These are phyloP conservation scores for Conticribra guillardii DNA, from an alignment of 108 stramenopile species.

Conservation along the genomic window DNA sequence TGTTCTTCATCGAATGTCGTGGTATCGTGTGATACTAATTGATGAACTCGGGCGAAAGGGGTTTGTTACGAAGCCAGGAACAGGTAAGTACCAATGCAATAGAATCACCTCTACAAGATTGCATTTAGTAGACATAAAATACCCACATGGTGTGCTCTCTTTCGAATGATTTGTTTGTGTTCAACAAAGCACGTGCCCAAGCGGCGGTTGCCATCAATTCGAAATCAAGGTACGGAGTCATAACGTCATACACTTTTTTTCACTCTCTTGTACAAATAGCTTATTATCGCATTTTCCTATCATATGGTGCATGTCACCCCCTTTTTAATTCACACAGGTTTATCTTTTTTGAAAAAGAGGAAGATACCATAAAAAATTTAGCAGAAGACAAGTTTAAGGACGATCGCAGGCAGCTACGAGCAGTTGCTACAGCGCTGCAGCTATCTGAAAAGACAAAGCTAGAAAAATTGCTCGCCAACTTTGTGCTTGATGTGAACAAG, in stretches of 20 bases:
- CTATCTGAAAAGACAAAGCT: slow-evolving; percentile 22
- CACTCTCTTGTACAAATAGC: background rate
- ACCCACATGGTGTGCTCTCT: background rate
- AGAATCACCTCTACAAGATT: too few species aligned
- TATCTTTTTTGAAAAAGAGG: slow-evolving; percentile 40
- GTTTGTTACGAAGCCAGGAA: slow-evolving; percentile 40
- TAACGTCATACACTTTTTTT: background rate
- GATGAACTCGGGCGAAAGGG: slow-evolving; percentile 63
- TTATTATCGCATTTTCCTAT: background rate
- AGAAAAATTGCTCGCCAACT: slow-evolving; percentile 14
- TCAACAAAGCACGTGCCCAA: slow-evolving; percentile 17
- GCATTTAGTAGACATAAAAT: background rate
- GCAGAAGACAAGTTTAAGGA: slow-evolving; percentile 32
- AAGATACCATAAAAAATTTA: slow-evolving; percentile 5
- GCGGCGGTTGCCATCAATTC: slow-evolving; percentile 44
- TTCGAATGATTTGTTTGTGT: background rate
- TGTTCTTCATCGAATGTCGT: slow-evolving; percentile 62
- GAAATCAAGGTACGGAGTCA: slow-evolving; percentile 25
- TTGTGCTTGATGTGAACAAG: slow-evolving; percentile 30
- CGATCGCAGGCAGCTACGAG: slow-evolving; percentile 36
- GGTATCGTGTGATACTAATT: slow-evolving; percentile 58
- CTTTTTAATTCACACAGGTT: slow-evolving; percentile 17
- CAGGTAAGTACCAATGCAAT: background rate
- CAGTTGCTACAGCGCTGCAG: slow-evolving; percentile 27
- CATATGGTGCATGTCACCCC: background rate